Base-by-base conservation (phyloP, 2,329 filamentous ascomycete species). In the Ceratocystis lukuohia region DNA sequence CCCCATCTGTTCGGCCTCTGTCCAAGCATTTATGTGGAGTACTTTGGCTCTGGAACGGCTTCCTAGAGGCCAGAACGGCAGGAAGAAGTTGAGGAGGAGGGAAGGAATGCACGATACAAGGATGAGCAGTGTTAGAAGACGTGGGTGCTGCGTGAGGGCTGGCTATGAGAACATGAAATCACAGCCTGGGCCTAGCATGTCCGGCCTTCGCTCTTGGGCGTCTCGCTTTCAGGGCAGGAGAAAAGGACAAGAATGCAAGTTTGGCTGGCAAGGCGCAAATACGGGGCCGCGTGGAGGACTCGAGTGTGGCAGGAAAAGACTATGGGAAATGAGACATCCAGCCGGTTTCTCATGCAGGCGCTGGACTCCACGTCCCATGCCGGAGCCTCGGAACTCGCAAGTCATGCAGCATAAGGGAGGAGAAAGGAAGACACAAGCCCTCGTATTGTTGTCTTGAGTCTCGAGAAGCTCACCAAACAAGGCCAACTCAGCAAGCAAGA, bases 21-120 rank as follows among this genome's bases (percentile, higher is more conserved):
- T 10, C 10, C 37, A 41, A 33, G 12, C 30, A 30, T 30, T 30
- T 20, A n/a, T 57, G 53, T 57, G 53, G 53, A 57, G 53, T 57
- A 33, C 30, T 33, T 17, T 33, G 53, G 15, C n/a, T 22, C 53
- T 57, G 53, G 25, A 57, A 57, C 10, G 22, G 53, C 53, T 57
- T 57, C 53, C 53, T 57, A 57, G 53, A 57, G 53, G 53, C 53
- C 53, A 17, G n/a, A 57, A 30, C 28, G 53, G 53, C 53, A 30
- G 53, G 53, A 57, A 30, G 53, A 17, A 7, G n/a, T 57, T 7
- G 20, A n/a, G 53, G 17, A n/a, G 53, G 53, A 30, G 28, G 53
- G 53, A 30, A 57, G 53, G 53, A 57, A 57, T 28, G 30, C 10
- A 30, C 25, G 10, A 57, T 57, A 5, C 53, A 57, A 57, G 53